Conservation (phyloP, 768 basidiomycete species). For the Phanerochaete sordida region DNA sequence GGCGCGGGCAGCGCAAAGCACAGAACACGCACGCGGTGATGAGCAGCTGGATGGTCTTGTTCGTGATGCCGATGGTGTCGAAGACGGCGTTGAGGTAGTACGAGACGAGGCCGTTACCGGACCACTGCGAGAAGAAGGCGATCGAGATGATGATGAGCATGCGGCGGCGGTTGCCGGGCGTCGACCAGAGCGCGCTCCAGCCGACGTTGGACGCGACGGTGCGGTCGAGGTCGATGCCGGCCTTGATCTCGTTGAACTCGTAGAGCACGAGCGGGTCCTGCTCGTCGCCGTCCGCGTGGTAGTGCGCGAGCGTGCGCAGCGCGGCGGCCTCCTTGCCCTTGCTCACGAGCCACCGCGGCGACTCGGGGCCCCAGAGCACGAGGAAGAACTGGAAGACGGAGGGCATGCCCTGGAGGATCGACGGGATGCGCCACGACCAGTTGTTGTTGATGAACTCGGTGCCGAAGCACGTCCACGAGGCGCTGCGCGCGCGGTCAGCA, state of each 20-base stretch:
- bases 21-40: constrained; percentile 56
- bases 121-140: constrained; percentile 86
- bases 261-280: constrained; percentile 66
- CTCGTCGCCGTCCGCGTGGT: constrained; percentile 78
- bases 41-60: constrained; percentile 61
- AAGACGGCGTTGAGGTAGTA: constrained; percentile 81
- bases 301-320: constrained; percentile 67
- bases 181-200: constrained; percentile 66
- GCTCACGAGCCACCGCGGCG: constrained; percentile 78
- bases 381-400: constrained; percentile 63
- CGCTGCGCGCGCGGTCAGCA: constrained; percentile 17
- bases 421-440: constrained; percentile 86
- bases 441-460: constrained; percentile 64
- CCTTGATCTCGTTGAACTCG: constrained; percentile 80
- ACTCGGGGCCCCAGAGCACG: constrained; percentile 74
- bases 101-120: constrained; percentile 79
- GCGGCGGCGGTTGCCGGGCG: constrained; percentile 70
- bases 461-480: constrained; percentile 85
- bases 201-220: constrained; percentile 54
- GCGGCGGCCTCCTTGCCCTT: constrained; percentile 74
- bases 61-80: constrained; percentile 60
- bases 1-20: background rate
- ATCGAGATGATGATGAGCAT: constrained; percentile 74
- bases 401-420: constrained; percentile 66
- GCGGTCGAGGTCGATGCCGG: constrained; percentile 68